These are phyloP conservation scores for Gremmenia infestans DNA, from an alignment of 2,329 filamentous ascomycete genomes.

Conservation along the genomic window DNA sequence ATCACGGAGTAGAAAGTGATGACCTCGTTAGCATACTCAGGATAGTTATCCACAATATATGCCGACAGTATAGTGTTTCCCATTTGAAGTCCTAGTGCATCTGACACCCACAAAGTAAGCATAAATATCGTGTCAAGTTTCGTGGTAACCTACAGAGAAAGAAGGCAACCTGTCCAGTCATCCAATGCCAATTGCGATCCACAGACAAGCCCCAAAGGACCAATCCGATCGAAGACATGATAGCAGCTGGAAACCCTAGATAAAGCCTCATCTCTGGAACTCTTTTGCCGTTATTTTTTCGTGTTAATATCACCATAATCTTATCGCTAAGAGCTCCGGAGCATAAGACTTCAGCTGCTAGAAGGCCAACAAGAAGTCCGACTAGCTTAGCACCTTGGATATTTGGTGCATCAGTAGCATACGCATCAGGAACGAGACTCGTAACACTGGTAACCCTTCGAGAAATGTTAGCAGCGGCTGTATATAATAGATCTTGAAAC, in stretches of 20 bases:
- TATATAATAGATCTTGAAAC: no score
- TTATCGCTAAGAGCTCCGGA: no score
- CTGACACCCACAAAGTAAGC: no score
- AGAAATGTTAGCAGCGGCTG: no score
- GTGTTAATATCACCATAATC: slow-evolving; percentile 31
- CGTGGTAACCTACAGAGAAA: no score
- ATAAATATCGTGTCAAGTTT: no score
- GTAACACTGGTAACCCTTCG: slow-evolving; percentile 10
- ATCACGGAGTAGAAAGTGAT: slow-evolving; percentile 51
- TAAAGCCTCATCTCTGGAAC: slow-evolving; percentile 45
- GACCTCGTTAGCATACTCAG: slow-evolving; percentile 48
- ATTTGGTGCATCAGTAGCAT: slow-evolving; percentile 36
- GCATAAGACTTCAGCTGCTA: slow-evolving; percentile 32
- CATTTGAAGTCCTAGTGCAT: slow-evolving; percentile 50
- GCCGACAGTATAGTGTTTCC: slow-evolving; percentile 48
- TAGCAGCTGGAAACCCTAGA: slow-evolving; percentile 44
- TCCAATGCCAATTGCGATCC: no score
- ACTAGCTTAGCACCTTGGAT: slow-evolving; percentile 48
- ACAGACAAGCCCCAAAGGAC: no score
- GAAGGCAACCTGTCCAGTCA: no score
- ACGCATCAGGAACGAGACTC: slow-evolving; percentile 23
- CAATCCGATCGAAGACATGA: slow-evolving; percentile 38
- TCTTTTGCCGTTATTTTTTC: slow-evolving; percentile 38
- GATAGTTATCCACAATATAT: slow-evolving; percentile 53
- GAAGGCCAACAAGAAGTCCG: slow-evolving; percentile 47